These are phyloP conservation scores for Paraphaeosphaeria sporulosa DNA, from an alignment of 2,329 filamentous ascomycete genomes.

Conservation along the genomic window DNA sequence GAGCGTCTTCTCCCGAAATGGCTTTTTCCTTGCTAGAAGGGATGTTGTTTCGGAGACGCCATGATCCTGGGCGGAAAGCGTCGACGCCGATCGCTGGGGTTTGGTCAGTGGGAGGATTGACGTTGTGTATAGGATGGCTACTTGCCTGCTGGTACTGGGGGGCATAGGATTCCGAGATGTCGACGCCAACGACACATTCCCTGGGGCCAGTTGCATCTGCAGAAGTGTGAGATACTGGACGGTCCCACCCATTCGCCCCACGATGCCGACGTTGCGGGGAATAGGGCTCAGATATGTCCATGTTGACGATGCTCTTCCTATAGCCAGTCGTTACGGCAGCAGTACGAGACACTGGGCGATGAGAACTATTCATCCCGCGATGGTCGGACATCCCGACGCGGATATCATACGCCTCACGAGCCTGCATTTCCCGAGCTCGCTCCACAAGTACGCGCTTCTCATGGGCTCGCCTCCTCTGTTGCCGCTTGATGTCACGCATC, in stretches of 20 bases:
- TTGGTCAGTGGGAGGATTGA: neutral
- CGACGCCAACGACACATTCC: neutral
- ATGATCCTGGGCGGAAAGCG: neutral
- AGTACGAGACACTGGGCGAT: neutral
- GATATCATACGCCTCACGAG: neutral
- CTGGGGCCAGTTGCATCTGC: neutral
- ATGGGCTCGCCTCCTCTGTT: neutral
- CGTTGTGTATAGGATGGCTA: neutral
- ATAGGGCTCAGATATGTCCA: neutral
- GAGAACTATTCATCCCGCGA: neutral
- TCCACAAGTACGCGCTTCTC: neutral
- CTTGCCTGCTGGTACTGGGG: neutral
- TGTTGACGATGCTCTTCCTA: neutral
- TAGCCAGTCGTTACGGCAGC: neutral
- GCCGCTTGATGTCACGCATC: neutral
- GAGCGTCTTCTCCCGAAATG: neutral
- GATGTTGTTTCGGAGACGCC: neutral
- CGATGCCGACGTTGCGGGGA: neutral
- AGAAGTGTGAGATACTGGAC: neutral
- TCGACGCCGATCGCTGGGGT: neutral
- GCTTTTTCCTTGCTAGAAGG: neutral
- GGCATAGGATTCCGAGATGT: neutral
- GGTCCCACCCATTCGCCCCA: too few relatives aligned
- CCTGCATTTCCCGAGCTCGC: neutral
- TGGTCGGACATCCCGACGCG: neutral